These are phyloP conservation scores for Mycena leptocephala DNA, from an alignment of 768 basidiomycete genomes.

Conservation along the genomic window DNA sequence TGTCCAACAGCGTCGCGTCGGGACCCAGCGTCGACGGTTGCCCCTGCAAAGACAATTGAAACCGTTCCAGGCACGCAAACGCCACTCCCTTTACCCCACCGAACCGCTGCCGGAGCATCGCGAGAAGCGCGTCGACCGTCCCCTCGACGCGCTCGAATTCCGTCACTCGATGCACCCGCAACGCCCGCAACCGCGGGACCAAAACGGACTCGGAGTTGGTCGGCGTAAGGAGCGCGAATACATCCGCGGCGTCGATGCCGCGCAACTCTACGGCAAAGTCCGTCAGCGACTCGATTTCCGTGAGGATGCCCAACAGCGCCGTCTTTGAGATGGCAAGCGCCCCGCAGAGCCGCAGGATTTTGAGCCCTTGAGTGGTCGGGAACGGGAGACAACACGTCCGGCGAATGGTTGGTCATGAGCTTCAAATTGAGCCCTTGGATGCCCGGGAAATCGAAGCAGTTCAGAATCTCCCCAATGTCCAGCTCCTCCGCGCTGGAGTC, in stretches of 20 bases:
- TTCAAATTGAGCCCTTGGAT: neutral
- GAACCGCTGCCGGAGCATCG: neutral
- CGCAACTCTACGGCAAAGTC: neutral
- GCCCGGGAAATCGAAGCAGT: constrained; percentile 2
- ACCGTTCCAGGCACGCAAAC: neutral
- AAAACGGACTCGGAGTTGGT: neutral
- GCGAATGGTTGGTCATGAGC: neutral
- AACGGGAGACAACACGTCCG: neutral
- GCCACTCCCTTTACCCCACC: neutral
- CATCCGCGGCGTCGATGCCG: neutral
- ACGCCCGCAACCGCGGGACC: neutral
- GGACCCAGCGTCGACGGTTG: neutral
- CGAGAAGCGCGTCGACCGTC: neutral
- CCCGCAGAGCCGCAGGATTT: neutral
- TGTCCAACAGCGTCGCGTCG: neutral
- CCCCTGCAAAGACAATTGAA: neutral
- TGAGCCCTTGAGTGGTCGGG: neutral
- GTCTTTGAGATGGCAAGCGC: neutral
- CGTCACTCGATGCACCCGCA: neutral
- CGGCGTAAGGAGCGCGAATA: neutral
- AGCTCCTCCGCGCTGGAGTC: neutral
- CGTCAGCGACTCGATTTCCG: neutral
- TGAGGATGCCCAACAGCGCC: neutral
- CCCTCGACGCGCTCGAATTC: neutral
- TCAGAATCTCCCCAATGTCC: neutral